Conservation (phyloP, 2,329 filamentous ascomycete genomes). For the Penicillium sp. region DNA sequence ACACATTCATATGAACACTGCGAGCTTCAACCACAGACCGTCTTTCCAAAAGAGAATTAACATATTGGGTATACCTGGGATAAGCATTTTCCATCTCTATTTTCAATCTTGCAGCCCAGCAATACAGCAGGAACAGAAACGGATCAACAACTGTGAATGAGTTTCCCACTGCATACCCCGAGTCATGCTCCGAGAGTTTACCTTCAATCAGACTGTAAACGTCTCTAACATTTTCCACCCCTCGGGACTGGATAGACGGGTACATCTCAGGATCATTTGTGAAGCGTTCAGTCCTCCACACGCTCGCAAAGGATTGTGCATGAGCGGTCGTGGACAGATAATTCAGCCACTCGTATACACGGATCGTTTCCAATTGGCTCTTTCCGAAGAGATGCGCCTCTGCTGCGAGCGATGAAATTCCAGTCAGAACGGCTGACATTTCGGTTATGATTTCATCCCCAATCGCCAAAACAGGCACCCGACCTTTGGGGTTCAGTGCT, state of each 20-base stretch:
- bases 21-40: not conserved
- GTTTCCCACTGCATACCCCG: slow-evolving; percentile 23
- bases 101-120: slow-evolving; percentile 28
- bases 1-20: not conserved
- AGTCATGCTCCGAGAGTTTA: not conserved
- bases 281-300: not conserved
- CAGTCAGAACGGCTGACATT: slow-evolving; percentile 41
- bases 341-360: slow-evolving; percentile 42
- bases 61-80: not conserved
- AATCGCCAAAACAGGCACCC: slow-evolving; percentile 42
- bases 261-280: slow-evolving; percentile 17
- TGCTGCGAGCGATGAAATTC: slow-evolving; percentile 35
- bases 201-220: slow-evolving; percentile 1
- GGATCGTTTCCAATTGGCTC: slow-evolving; percentile 32
- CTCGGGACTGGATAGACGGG: not conserved
- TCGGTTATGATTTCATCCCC: slow-evolving; percentile 61
- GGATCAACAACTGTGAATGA: slow-evolving; percentile 41
- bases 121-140: slow-evolving; percentile 39
- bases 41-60: not conserved
- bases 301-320: slow-evolving; percentile 25
- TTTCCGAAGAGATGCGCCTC: slow-evolving; percentile 33
- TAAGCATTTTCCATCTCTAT: not conserved
- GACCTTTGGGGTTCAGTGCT: slow-evolving; percentile 1
- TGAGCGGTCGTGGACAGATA: slow-evolving; percentile 41
- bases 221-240: not conserved